Evolutionary conservation across 768 basidiomycete genomes (phyloP).

Genomic region (Trametes punicea): DNA sequence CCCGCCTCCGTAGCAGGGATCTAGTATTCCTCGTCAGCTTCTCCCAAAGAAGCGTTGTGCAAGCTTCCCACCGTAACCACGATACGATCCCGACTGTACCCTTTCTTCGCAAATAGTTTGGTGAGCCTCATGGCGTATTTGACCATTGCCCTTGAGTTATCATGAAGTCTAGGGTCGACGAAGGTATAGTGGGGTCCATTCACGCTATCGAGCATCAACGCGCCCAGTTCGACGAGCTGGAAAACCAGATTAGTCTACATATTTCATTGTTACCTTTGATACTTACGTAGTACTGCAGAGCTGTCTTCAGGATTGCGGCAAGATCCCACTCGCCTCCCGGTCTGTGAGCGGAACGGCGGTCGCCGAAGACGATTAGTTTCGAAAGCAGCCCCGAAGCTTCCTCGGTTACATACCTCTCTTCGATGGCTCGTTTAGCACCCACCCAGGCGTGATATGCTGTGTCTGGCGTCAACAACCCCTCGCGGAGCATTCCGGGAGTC

Average conservation of each 20-base stretch:
- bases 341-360: slow-evolving; percentile 11
- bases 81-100: slow-evolving; percentile 38
- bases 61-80: slow-evolving; percentile 45
- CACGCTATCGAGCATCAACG: slow-evolving; percentile 41
- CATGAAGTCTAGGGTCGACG: slow-evolving; percentile 47
- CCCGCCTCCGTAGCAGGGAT: slow-evolving; percentile 58
- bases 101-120: slow-evolving; percentile 39
- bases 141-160: slow-evolving; percentile 38
- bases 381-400: neutral
- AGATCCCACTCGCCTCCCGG: slow-evolving; percentile 6
- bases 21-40: slow-evolving; percentile 29
- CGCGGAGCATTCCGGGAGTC: slow-evolving; percentile 33
- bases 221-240: slow-evolving; percentile 52
- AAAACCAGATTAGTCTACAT: slow-evolving; percentile 1
- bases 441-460: slow-evolving; percentile 36
- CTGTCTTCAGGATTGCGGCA: neutral
- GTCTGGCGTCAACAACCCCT: slow-evolving; percentile 26
- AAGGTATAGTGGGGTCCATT: slow-evolving; percentile 49
- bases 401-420: slow-evolving; percentile 10
- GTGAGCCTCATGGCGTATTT: slow-evolving; percentile 41
- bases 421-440: slow-evolving; percentile 30
- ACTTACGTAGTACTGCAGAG: slow-evolving; percentile 34
- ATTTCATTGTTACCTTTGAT: neutral
- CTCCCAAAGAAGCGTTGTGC: neutral
- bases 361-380: neutral